Conservation (phyloP, 2,329 filamentous ascomycete species). For the Epichloe gansuensis region DNA sequence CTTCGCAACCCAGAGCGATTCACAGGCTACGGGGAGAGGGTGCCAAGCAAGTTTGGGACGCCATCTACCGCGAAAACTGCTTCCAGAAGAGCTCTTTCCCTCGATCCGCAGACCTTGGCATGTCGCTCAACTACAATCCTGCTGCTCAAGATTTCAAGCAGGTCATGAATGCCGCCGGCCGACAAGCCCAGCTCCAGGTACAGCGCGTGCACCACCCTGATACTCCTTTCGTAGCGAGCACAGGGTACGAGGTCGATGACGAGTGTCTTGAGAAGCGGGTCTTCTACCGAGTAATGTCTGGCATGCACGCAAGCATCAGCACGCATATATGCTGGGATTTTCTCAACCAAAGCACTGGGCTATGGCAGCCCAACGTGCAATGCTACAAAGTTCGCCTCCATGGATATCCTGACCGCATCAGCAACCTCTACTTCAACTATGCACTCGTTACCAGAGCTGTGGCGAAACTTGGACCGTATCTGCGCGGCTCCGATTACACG, state of each 20-base stretch:
- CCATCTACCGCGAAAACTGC: conserved; percentile 95
- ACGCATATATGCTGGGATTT: conserved; percentile 95
- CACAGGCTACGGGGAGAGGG: conserved; percentile 82
- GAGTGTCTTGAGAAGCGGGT: conserved; percentile 98
- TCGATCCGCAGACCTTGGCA: conserved; percentile 42
- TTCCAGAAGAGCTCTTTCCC: conserved; percentile 62
- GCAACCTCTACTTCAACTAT: conserved; percentile 98
- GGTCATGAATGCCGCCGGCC: conserved; percentile 45
- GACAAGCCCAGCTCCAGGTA: conserved; percentile 50
- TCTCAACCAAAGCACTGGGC: conserved; percentile 83
- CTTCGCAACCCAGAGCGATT: conserved; percentile 90
- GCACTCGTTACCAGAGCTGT: conserved; percentile 86
- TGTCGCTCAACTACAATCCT: conserved; percentile 32
- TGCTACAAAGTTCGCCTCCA: conserved; percentile 88
- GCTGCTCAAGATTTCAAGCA: conserved; percentile 50
- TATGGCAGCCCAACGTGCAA: conserved; percentile 81
- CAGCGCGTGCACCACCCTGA: conserved; percentile 31
- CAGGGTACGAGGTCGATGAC: conserved; percentile 67
- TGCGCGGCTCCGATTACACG: conserved; percentile 59
- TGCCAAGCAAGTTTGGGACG: conserved; percentile 85
- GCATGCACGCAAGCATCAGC: conserved; percentile 97
- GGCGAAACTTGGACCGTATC: conserved; percentile 74
- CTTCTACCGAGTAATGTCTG: conserved; percentile 88
- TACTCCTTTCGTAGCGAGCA: conserved; percentile 47
- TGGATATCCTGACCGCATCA: conserved; percentile 75